Base-by-base conservation (phyloP, 257 asterid genomes). In the Phtheirospermum japonicum region DNA sequence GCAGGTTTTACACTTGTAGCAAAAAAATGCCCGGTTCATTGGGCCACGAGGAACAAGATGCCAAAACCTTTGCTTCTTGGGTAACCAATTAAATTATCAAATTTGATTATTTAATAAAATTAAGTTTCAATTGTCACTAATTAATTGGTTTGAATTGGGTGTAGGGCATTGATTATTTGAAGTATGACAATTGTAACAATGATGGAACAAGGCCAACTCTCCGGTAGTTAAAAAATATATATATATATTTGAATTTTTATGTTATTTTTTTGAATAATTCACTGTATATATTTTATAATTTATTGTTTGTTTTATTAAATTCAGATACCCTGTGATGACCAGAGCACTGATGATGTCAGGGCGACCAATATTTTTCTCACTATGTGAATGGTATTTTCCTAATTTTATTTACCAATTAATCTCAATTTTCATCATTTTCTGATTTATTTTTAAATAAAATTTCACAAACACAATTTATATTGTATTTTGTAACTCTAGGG, bases 121-220 rank as follows among this genome's bases (percentile, higher is more conserved):
- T n/a, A n/a, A n/a, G n/a, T n/a, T n/a, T n/a, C n/a, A n/a, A n/a
- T n/a, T n/a, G n/a, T n/a, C n/a, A n/a, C n/a, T n/a, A n/a, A n/a
- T n/a, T n/a, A n/a, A n/a, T n/a, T n/a, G n/a, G n/a, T 30, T 9
- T 49, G 2, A 5, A 57, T 66, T 59, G 40, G 17, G 18, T 74
- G 52, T 81, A 91, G 96, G 97, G 97, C 45, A 80, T 92, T 45
- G 98, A 92, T 80, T 92, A 89, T 50, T 73, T 92, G 80, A 92
- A 88, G 82, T 92, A 92, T 40, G 98, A 92, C 62, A 89, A 92
- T 63, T 92, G 98, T 59, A 65, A 77, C 84, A 90, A 59, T 9
- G 90, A 71, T 55, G 95, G 85, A 65, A 46, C 83, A 50, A 92
- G 73, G 79, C 97, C 98, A 63, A 71, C 79, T 7, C 69, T 63